phyloP scores from a whole-genome alignment of 2,329 filamentous ascomycete genomes.

The Claviceps purpurea region DNA sequence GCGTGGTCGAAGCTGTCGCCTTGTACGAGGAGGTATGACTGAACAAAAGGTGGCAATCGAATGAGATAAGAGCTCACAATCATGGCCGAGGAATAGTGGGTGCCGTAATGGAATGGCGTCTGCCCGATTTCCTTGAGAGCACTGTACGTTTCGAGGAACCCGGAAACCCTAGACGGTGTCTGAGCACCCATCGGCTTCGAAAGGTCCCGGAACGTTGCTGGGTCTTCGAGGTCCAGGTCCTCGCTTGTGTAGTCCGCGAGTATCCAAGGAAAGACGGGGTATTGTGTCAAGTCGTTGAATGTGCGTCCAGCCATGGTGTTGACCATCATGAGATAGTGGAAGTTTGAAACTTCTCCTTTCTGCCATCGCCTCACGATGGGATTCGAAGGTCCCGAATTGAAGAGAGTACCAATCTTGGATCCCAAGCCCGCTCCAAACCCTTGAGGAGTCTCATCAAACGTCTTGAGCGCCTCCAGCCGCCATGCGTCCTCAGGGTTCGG shows the following conservation, averaged over 20 bases:
- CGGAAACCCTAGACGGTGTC: slow-evolving; percentile 57
- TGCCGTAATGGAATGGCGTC: slow-evolving; percentile 91
- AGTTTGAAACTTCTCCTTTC: slow-evolving; percentile 91
- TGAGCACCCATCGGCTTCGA: slow-evolving; percentile 96
- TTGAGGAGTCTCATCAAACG: slow-evolving; percentile 44
- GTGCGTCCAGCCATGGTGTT: slow-evolving; percentile 95
- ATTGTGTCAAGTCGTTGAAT: slow-evolving; percentile 96
- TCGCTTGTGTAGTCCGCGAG: slow-evolving; percentile 91
- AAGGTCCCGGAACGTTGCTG: slow-evolving; percentile 75
- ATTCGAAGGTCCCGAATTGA: slow-evolving; percentile 69
- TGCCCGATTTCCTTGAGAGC: slow-evolving; percentile 87
- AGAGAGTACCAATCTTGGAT: slow-evolving; percentile 83
- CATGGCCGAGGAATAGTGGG: slow-evolving; percentile 98
- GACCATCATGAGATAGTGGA: slow-evolving; percentile 96
- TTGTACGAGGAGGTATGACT: slow-evolving; percentile 86
- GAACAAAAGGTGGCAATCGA: slow-evolving; percentile 86
- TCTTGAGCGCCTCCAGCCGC: slow-evolving; percentile 75
- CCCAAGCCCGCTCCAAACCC: slow-evolving; percentile 67
- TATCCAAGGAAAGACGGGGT: slow-evolving; percentile 96
- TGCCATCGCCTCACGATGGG: slow-evolving; percentile 84
- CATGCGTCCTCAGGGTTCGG: slow-evolving; percentile 78
- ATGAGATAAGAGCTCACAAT: slow-evolving; percentile 96
- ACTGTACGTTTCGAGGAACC: slow-evolving; percentile 73
- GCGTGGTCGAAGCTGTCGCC: slow-evolving; percentile 95
- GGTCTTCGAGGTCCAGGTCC: slow-evolving; percentile 75